These are phyloP conservation scores for Sambucus nigra DNA, from an alignment of 129 eudicot species.

Conservation along the genomic window DNA sequence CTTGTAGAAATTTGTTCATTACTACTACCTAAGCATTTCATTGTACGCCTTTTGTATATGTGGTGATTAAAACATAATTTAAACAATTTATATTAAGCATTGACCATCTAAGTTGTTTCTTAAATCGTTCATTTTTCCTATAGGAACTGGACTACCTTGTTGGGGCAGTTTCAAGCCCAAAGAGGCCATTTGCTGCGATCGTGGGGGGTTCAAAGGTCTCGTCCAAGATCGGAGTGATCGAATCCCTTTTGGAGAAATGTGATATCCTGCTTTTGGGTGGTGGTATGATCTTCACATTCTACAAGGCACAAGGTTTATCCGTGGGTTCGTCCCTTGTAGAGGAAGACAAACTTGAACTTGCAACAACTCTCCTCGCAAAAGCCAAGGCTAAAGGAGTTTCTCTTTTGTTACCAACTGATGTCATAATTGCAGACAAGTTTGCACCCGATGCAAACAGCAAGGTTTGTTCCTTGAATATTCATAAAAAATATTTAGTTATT, in stretches of 20 bases:
- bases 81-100: neutral
- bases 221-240: slow-evolving; percentile 70
- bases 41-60: no score
- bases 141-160: slow-evolving; percentile 79
- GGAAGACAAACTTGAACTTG: slow-evolving; percentile 56
- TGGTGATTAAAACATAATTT: no score
- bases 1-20: no score
- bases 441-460: slow-evolving; percentile 63
- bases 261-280: slow-evolving; percentile 57
- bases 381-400: slow-evolving; percentile 63
- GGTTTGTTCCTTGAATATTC: slow-evolving; percentile 30
- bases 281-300: slow-evolving; percentile 61
- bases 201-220: slow-evolving; percentile 84
- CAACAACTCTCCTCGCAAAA: slow-evolving; percentile 46
- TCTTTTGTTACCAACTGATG: slow-evolving; percentile 48
- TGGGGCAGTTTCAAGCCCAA: slow-evolving; percentile 64
- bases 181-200: slow-evolving; percentile 81
- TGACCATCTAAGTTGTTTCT: neutral
- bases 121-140: slow-evolving; percentile 3
- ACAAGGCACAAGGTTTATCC: slow-evolving; percentile 63
- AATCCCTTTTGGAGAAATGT: slow-evolving; percentile 65
- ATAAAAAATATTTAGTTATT: no score
- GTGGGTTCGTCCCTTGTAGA: slow-evolving; percentile 56
- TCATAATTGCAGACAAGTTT: slow-evolving; percentile 54
- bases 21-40: no score